These are phyloP conservation scores for Blastomyces gilchristii DNA, from an alignment of 2,329 filamentous ascomycete species.

Conservation along the genomic window DNA sequence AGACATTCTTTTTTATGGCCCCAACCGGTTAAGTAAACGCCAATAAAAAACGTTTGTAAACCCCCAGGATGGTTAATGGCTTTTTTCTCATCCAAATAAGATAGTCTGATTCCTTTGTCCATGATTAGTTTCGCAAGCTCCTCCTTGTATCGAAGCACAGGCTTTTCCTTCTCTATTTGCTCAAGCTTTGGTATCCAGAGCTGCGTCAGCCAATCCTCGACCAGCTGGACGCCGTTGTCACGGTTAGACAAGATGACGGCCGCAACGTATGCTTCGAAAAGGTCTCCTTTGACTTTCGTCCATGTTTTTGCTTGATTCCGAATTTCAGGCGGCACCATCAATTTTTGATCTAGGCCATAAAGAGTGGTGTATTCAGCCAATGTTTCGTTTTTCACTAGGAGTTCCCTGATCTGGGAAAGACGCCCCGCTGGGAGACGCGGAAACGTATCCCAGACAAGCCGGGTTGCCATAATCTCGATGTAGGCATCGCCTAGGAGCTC, in stretches of 20 bases:
- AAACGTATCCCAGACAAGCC: slow-evolving; percentile 66
- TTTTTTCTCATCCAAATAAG: slow-evolving; percentile 44
- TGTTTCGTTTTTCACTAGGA: slow-evolving; percentile 69
- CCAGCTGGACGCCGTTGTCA: slow-evolving; percentile 49
- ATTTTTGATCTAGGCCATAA: slow-evolving; percentile 60
- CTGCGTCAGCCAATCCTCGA: slow-evolving; percentile 59
- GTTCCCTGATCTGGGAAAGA: slow-evolving; percentile 65
- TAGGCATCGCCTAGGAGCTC: slow-evolving; percentile 88
- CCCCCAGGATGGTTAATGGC: slow-evolving; percentile 27
- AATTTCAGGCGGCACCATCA: slow-evolving; percentile 46
- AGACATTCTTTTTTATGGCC: slow-evolving; percentile 36
- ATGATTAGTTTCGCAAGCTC: slow-evolving; percentile 44
- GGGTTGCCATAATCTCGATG: slow-evolving; percentile 64
- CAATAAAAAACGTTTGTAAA: slow-evolving; percentile 35
- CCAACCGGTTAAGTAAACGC: slow-evolving; percentile 40
- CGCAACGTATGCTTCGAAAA: slow-evolving; percentile 86
- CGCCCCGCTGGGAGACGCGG: slow-evolving; percentile 54
- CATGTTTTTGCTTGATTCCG: slow-evolving; percentile 43
- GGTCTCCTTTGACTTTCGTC: slow-evolving; percentile 68
- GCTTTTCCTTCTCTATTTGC: slow-evolving; percentile 23
- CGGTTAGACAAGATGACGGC: slow-evolving; percentile 62
- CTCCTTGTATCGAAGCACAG: slow-evolving; percentile 43
- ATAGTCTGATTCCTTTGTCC: slow-evolving; percentile 48
- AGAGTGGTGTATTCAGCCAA: slow-evolving; percentile 57
- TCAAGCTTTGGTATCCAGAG: slow-evolving; percentile 61